Evolutionary conservation across 2,329 filamentous ascomycete genomes (phyloP).

Genomic region (Cladophialophora bantiana): DNA sequence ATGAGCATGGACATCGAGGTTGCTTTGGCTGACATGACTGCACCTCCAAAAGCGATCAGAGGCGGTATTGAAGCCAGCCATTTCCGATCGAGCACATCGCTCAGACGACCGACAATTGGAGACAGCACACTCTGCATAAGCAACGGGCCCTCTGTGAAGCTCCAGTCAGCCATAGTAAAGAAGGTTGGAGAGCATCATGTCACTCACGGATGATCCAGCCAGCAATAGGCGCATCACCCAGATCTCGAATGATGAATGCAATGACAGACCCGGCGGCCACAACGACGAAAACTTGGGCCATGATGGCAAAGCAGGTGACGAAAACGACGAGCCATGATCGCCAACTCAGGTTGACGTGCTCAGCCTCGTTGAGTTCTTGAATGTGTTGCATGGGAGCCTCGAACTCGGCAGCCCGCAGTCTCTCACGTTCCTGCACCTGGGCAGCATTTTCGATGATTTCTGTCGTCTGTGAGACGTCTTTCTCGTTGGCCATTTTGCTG

Average conservation of each 20-base stretch:
- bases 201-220: slow-evolving; percentile 62
- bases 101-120: slow-evolving; percentile 63
- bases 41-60: slow-evolving; percentile 61
- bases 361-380: slow-evolving; percentile 34
- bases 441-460: slow-evolving; percentile 32
- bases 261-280: slow-evolving; percentile 64
- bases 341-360: slow-evolving; percentile 61
- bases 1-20: slow-evolving; percentile 64
- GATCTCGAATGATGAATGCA: slow-evolving; percentile 62
- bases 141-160: slow-evolving; percentile 57
- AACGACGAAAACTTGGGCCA: slow-evolving; percentile 64
- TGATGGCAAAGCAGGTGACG: slow-evolving; percentile 60
- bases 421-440: slow-evolving; percentile 14
- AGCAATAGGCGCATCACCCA: slow-evolving; percentile 58
- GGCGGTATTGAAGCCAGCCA: slow-evolving; percentile 61
- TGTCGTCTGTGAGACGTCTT: slow-evolving; percentile 27
- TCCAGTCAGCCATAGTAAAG: slow-evolving; percentile 7
- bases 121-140: slow-evolving; percentile 65
- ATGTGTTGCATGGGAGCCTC: slow-evolving; percentile 34
- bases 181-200: neutral
- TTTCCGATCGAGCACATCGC: slow-evolving; percentile 64
- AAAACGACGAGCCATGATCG: slow-evolving; percentile 61
- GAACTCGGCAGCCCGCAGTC: slow-evolving; percentile 30
- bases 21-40: slow-evolving; percentile 62
- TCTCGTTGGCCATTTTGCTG: slow-evolving; percentile 29